These are phyloP conservation scores for Vigna radiata DNA, from an alignment of 306 rosid genomes.

Conservation along the genomic window DNA sequence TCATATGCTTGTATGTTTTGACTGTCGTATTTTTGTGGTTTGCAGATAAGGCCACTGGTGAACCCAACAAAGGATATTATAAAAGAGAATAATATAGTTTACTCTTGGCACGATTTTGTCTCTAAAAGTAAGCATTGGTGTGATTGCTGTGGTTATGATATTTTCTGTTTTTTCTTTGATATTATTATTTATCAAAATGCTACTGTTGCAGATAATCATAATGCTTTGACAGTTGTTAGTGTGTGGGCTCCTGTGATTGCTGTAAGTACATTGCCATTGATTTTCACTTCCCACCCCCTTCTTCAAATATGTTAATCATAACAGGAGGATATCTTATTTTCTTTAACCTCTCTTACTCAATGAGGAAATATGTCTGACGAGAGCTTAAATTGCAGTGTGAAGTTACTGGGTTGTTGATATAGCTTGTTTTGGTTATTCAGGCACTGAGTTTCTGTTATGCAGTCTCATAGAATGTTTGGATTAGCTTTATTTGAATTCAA, in stretches of 20 bases:
- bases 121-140: constrained; percentile 67
- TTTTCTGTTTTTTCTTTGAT: constrained; percentile 33
- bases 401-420: neutral
- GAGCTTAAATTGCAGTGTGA: neutral
- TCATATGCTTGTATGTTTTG: neutral
- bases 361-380: neutral
- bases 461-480: neutral
- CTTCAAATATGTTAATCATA: neutral
- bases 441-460: neutral
- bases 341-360: neutral
- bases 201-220: constrained; percentile 77
- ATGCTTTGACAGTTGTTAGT: constrained; percentile 70
- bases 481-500: constrained; percentile 15
- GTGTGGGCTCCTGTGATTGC: constrained; percentile 86
- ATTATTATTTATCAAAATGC: constrained; percentile 27
- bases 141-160: neutral
- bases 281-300: neutral
- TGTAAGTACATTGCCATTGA: constrained; percentile 60
- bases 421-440: neutral
- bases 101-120: constrained; percentile 90
- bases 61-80: constrained; percentile 68
- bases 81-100: constrained; percentile 33
- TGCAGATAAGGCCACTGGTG: constrained; percentile 87
- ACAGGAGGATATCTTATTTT: constrained; percentile 2
- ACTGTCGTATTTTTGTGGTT: constrained; percentile 34